A percentile compares a stretch with the other conserved stretches of the same genome.
These are phyloP conservation scores for Petunia secreta DNA, from an alignment of 257 asterid species.

Conservation along the genomic window DNA sequence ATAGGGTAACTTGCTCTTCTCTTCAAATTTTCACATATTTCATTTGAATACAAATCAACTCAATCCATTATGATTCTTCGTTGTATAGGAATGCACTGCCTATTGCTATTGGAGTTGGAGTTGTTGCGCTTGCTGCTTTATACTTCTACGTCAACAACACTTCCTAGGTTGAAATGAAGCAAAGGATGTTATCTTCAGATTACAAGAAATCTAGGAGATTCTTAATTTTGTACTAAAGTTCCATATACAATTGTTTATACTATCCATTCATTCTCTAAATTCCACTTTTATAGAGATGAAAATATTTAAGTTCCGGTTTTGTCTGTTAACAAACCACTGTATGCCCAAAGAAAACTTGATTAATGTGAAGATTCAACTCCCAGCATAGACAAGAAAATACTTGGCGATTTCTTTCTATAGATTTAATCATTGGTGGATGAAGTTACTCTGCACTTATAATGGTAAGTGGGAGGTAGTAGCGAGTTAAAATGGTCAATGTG, in stretches of 20 bases:
- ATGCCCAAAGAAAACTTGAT: neutral
- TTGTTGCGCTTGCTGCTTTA: slow-evolving; percentile 62
- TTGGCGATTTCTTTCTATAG: no score
- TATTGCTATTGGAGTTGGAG: slow-evolving; percentile 78
- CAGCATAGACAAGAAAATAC: no score
- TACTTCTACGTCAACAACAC: slow-evolving; percentile 75
- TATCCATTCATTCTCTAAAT: slow-evolving; percentile 20
- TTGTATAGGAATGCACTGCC: slow-evolving; percentile 78
- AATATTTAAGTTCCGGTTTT: neutral
- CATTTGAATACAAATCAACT: neutral
- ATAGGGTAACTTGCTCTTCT: slow-evolving; percentile 57
- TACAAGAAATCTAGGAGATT: slow-evolving; percentile 8
- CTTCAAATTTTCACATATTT: neutral
- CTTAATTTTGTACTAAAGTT: slow-evolving; percentile 8
- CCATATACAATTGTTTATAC: slow-evolving; percentile 17
- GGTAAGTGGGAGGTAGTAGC: no score
- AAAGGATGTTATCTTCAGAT: slow-evolving; percentile 17
- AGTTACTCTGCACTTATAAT: no score
- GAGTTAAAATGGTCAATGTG: no score
- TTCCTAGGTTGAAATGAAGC: slow-evolving; percentile 30
- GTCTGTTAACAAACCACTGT: neutral
- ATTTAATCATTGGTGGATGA: no score
- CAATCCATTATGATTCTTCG: neutral
- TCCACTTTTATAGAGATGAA: slow-evolving; percentile 5
- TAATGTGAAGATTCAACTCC: no score